Percentiles rank a stretch among this genome's conserved stretches.
phyloP scores from a whole-genome alignment of 106 monocot genomes.

The Amphibolis antarctica region DNA sequence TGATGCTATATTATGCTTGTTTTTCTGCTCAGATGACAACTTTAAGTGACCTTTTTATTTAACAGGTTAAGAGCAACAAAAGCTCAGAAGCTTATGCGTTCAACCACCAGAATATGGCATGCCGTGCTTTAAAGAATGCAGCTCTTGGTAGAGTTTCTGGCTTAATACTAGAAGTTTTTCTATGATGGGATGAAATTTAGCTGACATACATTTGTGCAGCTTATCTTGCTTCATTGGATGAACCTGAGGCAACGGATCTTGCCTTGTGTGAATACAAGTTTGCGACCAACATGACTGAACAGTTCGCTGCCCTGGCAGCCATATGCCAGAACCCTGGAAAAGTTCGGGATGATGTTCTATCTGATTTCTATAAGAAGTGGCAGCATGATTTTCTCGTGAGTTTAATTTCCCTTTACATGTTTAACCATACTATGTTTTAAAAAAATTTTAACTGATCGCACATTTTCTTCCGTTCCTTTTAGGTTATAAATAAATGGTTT shows the following conservation, averaged over 20 bases:
- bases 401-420: not conserved
- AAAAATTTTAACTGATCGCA: not conserved
- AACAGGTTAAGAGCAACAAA: conserved; percentile 58
- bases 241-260: conserved; percentile 58
- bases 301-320: conserved; percentile 83
- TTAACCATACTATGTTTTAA: not conserved
- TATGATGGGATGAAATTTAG: not conserved
- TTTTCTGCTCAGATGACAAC: not conserved
- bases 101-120: conserved; percentile 63
- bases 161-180: not conserved
- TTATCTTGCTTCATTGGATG: conserved; percentile 67
- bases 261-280: conserved; percentile 66
- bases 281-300: conserved; percentile 95
- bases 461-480: not conserved
- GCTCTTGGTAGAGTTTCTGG: conserved; percentile 39
- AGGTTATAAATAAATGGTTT: conserved; percentile 98
- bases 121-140: conserved; percentile 74
- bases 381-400: conserved; percentile 78
- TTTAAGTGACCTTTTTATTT: not conserved
- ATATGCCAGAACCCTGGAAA: conserved; percentile 80
- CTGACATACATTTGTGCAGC: conserved; percentile 21
- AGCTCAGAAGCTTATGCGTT: conserved; percentile 67
- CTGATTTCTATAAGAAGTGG: conserved; percentile 95
- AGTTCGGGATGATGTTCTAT: conserved; percentile 64
- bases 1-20: too few relatives aligned